Percentiles rank a stretch among this genome's conserved stretches.
Conservation (phyloP, 83 land plant species). For the Larix sibirica region DNA sequence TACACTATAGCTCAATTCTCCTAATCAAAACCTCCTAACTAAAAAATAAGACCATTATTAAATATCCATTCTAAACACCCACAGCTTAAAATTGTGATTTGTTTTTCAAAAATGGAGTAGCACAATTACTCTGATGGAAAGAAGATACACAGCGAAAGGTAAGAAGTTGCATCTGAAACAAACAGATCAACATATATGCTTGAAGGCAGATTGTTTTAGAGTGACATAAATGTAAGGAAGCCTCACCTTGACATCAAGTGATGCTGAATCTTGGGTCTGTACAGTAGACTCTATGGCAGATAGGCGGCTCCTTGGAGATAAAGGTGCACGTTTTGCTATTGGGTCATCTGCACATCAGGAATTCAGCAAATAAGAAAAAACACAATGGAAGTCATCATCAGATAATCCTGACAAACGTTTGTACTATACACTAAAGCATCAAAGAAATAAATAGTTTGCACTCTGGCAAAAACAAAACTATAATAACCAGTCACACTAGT, state of each 20-base stretch:
- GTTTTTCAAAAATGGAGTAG: not conserved
- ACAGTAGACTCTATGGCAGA: constrained; percentile 11
- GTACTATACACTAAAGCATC: not conserved
- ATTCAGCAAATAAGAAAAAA: not conserved
- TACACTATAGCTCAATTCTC: too few relatives aligned
- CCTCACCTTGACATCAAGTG: constrained; percentile 16
- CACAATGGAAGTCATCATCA: not conserved
- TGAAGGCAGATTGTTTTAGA: not conserved
- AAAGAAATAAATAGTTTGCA: not conserved
- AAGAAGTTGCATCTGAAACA: not conserved
- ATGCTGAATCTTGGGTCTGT: constrained; percentile 13
- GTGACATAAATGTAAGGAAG: not conserved
- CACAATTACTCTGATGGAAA: not conserved
- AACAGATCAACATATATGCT: not conserved
- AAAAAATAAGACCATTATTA: not conserved
- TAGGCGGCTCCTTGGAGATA: constrained; percentile 38
- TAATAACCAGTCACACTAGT: not conserved
- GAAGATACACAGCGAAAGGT: not conserved
- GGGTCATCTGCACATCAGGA: constrained; percentile 69
- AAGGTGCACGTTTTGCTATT: constrained; percentile 60
- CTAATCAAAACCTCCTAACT: too few relatives aligned
- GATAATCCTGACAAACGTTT: not conserved
- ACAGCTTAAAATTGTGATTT: not conserved
- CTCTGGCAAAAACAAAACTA: not conserved
- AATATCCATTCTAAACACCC: not conserved